Evolutionary conservation across 1,284 basidiomycete genomes (phyloP).

Genomic region (Sanghuangporus sanghuang): DNA sequence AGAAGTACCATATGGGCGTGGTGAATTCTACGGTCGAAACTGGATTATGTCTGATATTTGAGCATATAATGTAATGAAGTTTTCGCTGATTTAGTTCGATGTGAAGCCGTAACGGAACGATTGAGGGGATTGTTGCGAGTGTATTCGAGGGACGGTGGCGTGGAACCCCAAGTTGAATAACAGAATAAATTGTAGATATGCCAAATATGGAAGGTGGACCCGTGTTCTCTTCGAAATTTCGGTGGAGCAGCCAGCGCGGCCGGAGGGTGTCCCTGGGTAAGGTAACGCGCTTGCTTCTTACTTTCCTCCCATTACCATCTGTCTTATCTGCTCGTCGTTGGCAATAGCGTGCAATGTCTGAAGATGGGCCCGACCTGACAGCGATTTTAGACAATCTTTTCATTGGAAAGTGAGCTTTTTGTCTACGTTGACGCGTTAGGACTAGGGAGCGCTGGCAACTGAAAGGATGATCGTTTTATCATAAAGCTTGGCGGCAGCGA

Average conservation of each 20-base stretch:
- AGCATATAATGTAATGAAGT: too few species aligned
- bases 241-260: neutral
- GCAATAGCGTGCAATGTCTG: neutral
- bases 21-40: too few species aligned
- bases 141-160: neutral
- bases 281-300: neutral
- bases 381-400: conserved; percentile 35
- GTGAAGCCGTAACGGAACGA: too few species aligned
- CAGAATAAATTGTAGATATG: neutral
- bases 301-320: neutral
- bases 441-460: neutral
- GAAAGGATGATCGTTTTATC: neutral
- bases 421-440: neutral
- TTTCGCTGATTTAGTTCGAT: too few species aligned
- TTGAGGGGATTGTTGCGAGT: neutral
- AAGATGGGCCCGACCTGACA: conserved; percentile 4
- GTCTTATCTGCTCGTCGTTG: neutral
- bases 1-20: too few species aligned
- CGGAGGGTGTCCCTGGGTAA: neutral
- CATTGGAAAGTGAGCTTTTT: conserved; percentile 45
- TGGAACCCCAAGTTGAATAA: neutral
- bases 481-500: conserved; percentile 44
- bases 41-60: too few species aligned
- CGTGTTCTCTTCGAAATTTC: neutral
- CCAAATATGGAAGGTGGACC: neutral